Conservation (phyloP, 2,329 filamentous ascomycete genomes). For the Microdochium paspali region DNA sequence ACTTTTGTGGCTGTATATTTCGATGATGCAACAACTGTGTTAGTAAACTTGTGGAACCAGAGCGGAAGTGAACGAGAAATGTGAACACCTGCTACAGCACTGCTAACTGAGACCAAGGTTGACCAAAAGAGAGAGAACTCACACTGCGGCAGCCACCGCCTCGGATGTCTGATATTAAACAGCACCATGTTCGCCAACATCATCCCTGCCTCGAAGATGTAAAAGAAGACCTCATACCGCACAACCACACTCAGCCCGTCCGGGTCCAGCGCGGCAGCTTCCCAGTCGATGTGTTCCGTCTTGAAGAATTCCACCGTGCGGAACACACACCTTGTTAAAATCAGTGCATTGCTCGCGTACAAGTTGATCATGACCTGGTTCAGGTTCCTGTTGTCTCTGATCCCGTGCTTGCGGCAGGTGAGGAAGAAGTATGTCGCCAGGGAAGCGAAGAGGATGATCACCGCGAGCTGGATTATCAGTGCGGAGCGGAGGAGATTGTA, state of each 20-base stretch:
- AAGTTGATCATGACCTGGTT: slow-evolving; percentile 32
- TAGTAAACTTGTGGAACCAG: neutral
- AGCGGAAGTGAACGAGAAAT: neutral
- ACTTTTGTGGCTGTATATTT: slow-evolving; percentile 25
- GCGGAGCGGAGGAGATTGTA: slow-evolving; percentile 38
- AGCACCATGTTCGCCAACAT: slow-evolving; percentile 42
- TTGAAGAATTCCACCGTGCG: slow-evolving; percentile 51
- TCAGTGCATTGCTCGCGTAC: slow-evolving; percentile 38
- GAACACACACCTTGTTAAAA: slow-evolving; percentile 45
- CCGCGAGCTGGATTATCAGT: slow-evolving; percentile 43
- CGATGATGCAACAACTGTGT: neutral
- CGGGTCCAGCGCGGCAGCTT: slow-evolving; percentile 25
- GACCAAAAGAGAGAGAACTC: neutral
- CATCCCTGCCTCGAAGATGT: slow-evolving; percentile 43
- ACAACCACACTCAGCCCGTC: slow-evolving; percentile 31
- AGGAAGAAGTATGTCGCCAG: slow-evolving; percentile 40
- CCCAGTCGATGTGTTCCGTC: slow-evolving; percentile 28
- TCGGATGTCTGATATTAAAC: slow-evolving; percentile 41
- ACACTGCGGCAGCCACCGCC: slow-evolving; percentile 36
- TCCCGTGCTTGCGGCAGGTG: slow-evolving; percentile 26
- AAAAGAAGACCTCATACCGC: slow-evolving; percentile 51
- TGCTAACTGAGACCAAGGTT: no score
- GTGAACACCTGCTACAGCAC: no score
- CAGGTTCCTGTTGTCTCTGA: slow-evolving; percentile 20
- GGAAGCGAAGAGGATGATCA: slow-evolving; percentile 37